phyloP scores from a whole-genome alignment of 2,329 filamentous ascomycete species.

The Botrytis fragariae region DNA sequence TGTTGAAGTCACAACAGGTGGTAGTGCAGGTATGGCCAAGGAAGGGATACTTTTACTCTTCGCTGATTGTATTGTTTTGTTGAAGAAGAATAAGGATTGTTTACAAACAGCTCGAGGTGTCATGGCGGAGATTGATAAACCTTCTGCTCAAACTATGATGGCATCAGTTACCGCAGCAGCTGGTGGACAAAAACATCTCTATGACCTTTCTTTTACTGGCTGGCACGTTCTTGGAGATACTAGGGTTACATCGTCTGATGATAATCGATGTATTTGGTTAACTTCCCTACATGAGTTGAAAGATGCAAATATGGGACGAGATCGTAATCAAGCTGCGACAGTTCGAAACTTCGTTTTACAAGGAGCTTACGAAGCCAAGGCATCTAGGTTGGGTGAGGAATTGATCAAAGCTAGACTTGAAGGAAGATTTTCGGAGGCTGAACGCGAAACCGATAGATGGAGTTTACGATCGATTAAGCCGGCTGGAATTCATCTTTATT shows the following conservation, averaged over 20 bases:
- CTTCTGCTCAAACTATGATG: constrained; percentile 61
- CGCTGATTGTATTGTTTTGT: constrained; percentile 72
- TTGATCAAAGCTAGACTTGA: constrained; percentile 83
- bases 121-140: constrained; percentile 81
- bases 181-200: constrained; percentile 55
- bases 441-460: constrained; percentile 80
- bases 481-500: constrained; percentile 56
- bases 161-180: constrained; percentile 63
- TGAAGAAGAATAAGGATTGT: constrained; percentile 66
- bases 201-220: constrained; percentile 73
- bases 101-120: constrained; percentile 72
- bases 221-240: constrained; percentile 68
- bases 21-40: constrained; percentile 38
- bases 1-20: constrained; percentile 21
- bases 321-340: constrained; percentile 51
- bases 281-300: constrained; percentile 61
- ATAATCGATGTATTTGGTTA: constrained; percentile 66
- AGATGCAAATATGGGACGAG: constrained; percentile 50
- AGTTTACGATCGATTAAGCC: constrained; percentile 70
- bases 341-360: constrained; percentile 69
- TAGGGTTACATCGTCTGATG: constrained; percentile 68
- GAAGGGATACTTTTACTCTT: constrained; percentile 80
- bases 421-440: constrained; percentile 76
- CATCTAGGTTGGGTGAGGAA: constrained; percentile 76
- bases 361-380: constrained; percentile 75